Evolutionary conservation across 441 rosid species (phyloP).

Genomic region (Populus tomentosa): DNA sequence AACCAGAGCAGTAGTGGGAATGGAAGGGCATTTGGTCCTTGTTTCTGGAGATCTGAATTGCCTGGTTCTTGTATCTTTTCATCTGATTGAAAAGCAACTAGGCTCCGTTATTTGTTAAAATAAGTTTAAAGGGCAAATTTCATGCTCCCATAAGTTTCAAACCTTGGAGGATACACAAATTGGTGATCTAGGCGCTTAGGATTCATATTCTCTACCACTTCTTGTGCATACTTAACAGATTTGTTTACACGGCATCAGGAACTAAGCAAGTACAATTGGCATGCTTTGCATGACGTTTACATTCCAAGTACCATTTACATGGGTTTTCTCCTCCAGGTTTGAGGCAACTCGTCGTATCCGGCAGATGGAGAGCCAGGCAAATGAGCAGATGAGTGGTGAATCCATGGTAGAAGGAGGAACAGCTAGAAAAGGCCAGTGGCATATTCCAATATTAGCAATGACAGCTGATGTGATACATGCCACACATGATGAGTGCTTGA

Average conservation of each 20-base stretch:
- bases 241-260: neutral
- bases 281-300: neutral
- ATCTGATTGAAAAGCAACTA: neutral
- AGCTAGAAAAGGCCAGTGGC: conserved; percentile 30
- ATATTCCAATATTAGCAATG: conserved; percentile 66
- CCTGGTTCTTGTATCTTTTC: neutral
- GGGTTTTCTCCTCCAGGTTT: conserved; percentile 39
- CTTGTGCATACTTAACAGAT: neutral
- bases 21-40: neutral
- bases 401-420: conserved; percentile 23
- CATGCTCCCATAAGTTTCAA: neutral
- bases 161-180: too few species aligned
- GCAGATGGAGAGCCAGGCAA: conserved; percentile 65
- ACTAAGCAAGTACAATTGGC: neutral
- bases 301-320: neutral
- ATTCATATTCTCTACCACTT: neutral
- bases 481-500: conserved; percentile 55
- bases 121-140: neutral
- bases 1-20: neutral
- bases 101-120: neutral
- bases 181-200: neutral
- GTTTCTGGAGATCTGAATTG: neutral
- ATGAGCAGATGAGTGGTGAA: conserved; percentile 39
- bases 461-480: conserved; percentile 79
- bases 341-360: conserved; percentile 84